A percentile compares a stretch with the other conserved stretches of the same genome.
These are phyloP conservation scores for Emydomyces testavorans DNA, from an alignment of 2,329 filamentous ascomycete species.

Conservation along the genomic window DNA sequence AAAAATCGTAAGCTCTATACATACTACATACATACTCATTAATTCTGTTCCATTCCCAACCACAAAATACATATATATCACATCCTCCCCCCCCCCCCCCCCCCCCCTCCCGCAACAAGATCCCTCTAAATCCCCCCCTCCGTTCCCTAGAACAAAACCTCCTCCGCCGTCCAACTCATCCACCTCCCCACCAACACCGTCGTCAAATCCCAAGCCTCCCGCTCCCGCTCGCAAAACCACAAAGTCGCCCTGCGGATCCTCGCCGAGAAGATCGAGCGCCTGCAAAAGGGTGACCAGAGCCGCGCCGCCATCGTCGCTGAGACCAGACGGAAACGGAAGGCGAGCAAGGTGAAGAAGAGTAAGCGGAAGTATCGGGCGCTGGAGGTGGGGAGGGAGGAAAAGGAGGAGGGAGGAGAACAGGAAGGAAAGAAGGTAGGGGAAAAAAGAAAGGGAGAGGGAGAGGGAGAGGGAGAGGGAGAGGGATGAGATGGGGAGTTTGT, in stretches of 20 bases:
- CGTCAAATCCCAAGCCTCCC: conserved; percentile 85
- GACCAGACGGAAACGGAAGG: conserved; percentile 56
- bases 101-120: background rate
- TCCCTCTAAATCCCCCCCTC: background rate
- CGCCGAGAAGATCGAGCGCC: conserved; percentile 63
- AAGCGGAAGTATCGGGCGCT: conserved; percentile 35
- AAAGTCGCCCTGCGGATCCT: conserved; percentile 70
- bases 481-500: background rate
- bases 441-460: conserved; percentile 10
- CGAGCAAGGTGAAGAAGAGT: conserved; percentile 35
- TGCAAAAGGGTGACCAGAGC: conserved; percentile 61
- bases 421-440: conserved; percentile 15
- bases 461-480: conserved; percentile 1
- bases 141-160: conserved; percentile 69
- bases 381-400: conserved; percentile 20
- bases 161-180: conserved; percentile 82
- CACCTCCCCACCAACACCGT: conserved; percentile 85
- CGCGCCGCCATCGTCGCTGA: conserved; percentile 71
- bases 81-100: background rate
- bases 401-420: conserved; percentile 14
- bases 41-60: no score
- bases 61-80: no score
- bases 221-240: conserved; percentile 75
- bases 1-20: conserved; percentile 68
- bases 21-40: conserved; percentile 2